phyloP scores from a whole-genome alignment of 177 flowering plant genomes.

The Tripterygium wilfordii region DNA sequence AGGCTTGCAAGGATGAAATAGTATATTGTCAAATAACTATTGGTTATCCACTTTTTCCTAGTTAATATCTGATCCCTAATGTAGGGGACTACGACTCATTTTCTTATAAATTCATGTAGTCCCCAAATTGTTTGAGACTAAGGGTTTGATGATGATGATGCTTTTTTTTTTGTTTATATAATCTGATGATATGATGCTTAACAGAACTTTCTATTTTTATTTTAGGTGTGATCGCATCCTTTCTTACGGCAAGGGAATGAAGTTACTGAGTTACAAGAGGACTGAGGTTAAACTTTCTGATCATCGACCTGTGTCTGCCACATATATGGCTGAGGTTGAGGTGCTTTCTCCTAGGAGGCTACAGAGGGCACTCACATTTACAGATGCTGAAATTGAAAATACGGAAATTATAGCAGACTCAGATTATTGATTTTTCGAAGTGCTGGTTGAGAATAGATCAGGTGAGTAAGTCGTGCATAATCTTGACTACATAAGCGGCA shows the following conservation, averaged over 20 bases:
- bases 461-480: conserved; percentile 22
- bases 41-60: too few relatives aligned
- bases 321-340: conserved; percentile 81
- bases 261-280: conserved; percentile 58
- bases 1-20: too few relatives aligned
- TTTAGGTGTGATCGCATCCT: conserved; percentile 97
- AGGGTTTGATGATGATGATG: too few relatives aligned
- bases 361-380: conserved; percentile 78
- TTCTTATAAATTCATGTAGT: too few relatives aligned
- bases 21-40: too few relatives aligned
- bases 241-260: conserved; percentile 80
- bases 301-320: conserved; percentile 90
- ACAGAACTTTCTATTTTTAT: background rate
- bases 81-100: too few relatives aligned
- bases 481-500: background rate
- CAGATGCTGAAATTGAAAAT: conserved; percentile 76
- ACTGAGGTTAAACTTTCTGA: conserved; percentile 74
- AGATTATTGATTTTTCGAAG: conserved; percentile 26
- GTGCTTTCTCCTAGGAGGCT: conserved; percentile 64
- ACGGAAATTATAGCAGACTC: conserved; percentile 30
- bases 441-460: conserved; percentile 19
- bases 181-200: too few relatives aligned
- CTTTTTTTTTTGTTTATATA: too few relatives aligned
- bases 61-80: too few relatives aligned
- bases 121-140: too few relatives aligned